These are phyloP conservation scores for Monosporascus cannonballus DNA, from an alignment of 2,329 filamentous ascomycete species.

Conservation along the genomic window DNA sequence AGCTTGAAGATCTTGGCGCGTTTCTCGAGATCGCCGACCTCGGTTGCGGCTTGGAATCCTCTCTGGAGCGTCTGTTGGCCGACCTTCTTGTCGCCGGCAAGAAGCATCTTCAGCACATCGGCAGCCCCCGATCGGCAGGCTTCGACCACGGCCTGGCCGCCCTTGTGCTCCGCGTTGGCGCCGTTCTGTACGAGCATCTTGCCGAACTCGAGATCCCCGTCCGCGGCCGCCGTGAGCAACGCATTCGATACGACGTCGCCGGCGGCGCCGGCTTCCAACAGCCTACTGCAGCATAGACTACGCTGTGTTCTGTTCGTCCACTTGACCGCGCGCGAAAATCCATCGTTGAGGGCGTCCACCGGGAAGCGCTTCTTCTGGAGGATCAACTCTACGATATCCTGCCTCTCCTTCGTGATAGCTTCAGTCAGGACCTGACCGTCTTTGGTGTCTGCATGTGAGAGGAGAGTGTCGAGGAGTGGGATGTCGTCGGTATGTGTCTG, in stretches of 20 bases:
- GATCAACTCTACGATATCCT: constrained; percentile 41
- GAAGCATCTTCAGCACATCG: constrained; percentile 43
- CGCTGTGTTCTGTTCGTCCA: constrained; percentile 33
- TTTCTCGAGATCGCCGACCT: constrained; percentile 42
- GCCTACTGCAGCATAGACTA: constrained; percentile 36
- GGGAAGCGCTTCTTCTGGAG: constrained; percentile 34
- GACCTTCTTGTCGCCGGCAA: constrained; percentile 34
- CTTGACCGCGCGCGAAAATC: constrained; percentile 38
- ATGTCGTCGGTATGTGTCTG: constrained; percentile 41
- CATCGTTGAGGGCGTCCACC: constrained; percentile 31
- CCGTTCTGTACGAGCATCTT: constrained; percentile 45
- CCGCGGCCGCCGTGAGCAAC: constrained; percentile 43
- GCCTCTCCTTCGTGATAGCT: constrained; percentile 39
- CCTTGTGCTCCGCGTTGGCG: constrained; percentile 43
- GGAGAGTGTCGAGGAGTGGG: constrained; percentile 39
- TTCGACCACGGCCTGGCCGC: constrained; percentile 48
- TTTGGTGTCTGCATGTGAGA: constrained; percentile 39
- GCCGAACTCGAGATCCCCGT: constrained; percentile 46
- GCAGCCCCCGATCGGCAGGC: constrained; percentile 46
- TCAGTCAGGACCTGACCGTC: constrained; percentile 43
- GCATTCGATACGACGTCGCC: constrained; percentile 41
- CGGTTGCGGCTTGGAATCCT: constrained; percentile 50
- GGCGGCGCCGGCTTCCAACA: constrained; percentile 41
- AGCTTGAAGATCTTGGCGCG: constrained; percentile 44
- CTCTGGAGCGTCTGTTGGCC: constrained; percentile 38